These are phyloP conservation scores for Polychaeton citri DNA, from an alignment of 2,329 filamentous ascomycete species.

Conservation along the genomic window DNA sequence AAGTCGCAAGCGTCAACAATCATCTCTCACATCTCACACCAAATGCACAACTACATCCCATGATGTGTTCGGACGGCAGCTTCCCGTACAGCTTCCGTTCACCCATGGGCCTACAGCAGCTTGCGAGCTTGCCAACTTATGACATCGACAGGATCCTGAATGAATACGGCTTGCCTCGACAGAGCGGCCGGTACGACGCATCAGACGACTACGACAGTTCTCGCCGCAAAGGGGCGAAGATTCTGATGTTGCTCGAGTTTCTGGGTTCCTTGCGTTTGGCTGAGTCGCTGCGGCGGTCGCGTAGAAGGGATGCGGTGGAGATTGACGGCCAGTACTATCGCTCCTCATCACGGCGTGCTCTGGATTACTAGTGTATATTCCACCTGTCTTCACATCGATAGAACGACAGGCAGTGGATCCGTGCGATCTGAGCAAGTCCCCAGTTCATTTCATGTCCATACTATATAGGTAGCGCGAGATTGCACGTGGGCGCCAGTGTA, in stretches of 20 bases:
- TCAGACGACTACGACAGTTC: background rate
- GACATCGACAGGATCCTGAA: conserved; percentile 15
- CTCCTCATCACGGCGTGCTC: too few relatives aligned
- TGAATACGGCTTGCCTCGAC: conserved; percentile 10
- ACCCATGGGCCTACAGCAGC: conserved; percentile 14
- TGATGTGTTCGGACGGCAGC: conserved; percentile 16
- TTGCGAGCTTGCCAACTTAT: conserved; percentile 1
- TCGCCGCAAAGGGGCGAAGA: conserved; percentile 1
- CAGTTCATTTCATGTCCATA: too few relatives aligned
- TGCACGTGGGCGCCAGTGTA: too few relatives aligned
- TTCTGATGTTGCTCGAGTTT: conserved; percentile 10
- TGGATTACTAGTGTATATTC: too few relatives aligned
- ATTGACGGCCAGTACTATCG: too few relatives aligned
- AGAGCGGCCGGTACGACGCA: background rate
- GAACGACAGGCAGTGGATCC: too few relatives aligned
- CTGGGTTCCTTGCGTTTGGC: conserved; percentile 10
- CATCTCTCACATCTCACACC: conserved; percentile 10
- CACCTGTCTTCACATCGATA: too few relatives aligned
- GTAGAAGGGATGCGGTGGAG: background rate
- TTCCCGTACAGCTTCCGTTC: conserved; percentile 19
- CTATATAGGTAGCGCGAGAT: too few relatives aligned
- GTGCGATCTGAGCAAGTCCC: too few relatives aligned
- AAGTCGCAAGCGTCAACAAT: conserved; percentile 16
- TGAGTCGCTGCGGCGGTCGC: conserved; percentile 4
- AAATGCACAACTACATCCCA: conserved; percentile 20